A percentile compares a stretch with the other conserved stretches of the same genome.
Evolutionary conservation across 2,329 filamentous ascomycete genomes (phyloP).

Genomic region (Golovinomyces cichoracearum): DNA sequence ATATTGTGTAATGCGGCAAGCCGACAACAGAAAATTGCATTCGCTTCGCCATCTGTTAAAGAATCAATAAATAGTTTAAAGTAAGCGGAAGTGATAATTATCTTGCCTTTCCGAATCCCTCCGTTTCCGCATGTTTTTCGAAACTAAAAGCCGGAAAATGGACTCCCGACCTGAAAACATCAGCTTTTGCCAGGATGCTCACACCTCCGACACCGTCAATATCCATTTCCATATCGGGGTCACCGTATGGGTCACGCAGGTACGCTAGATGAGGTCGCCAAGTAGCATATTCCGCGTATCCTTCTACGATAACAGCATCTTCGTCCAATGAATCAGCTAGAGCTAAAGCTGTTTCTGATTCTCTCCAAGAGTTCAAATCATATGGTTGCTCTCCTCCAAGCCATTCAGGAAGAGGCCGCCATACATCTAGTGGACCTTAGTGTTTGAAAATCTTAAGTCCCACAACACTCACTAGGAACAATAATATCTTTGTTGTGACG

Average conservation of each 20-base stretch:
- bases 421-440: slow-evolving; percentile 43
- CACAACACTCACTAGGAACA: slow-evolving; percentile 56
- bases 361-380: slow-evolving; percentile 96
- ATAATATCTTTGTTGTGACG: slow-evolving; percentile 97
- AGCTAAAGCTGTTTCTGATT: slow-evolving; percentile 85
- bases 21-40: slow-evolving; percentile 94
- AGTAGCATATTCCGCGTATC: slow-evolving; percentile 94
- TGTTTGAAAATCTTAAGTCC: not conserved
- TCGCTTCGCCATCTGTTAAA: slow-evolving; percentile 63
- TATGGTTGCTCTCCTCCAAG: slow-evolving; percentile 95
- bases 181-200: slow-evolving; percentile 86
- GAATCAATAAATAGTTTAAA: not conserved
- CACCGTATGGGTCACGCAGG: slow-evolving; percentile 82
- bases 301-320: slow-evolving; percentile 94
- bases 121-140: slow-evolving; percentile 93
- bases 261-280: slow-evolving; percentile 96
- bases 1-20: slow-evolving; percentile 91
- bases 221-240: slow-evolving; percentile 99
- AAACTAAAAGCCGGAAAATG: slow-evolving; percentile 98
- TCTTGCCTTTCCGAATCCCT: slow-evolving; percentile 87
- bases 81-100: not conserved
- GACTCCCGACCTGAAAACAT: slow-evolving; percentile 78
- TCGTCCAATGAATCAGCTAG: slow-evolving; percentile 88
- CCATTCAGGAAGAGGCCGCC: slow-evolving; percentile 96
- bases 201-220: slow-evolving; percentile 95